Percentiles rank a stretch among this genome's conserved stretches.
These are phyloP conservation scores for Alternaria triticimaculans DNA, from an alignment of 2,329 filamentous ascomycete species.

Conservation along the genomic window DNA sequence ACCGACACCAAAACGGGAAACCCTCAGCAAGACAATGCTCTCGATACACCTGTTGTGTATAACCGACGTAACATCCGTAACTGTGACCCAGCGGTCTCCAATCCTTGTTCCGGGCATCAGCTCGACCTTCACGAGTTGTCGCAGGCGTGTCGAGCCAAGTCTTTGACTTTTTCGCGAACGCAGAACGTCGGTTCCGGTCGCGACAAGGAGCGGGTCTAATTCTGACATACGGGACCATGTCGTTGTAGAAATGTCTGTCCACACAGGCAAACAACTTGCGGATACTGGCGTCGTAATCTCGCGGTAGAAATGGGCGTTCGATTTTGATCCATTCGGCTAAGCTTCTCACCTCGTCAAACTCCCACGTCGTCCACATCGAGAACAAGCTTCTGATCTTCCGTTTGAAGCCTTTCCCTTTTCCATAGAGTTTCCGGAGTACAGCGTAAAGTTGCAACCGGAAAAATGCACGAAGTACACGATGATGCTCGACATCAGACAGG, in stretches of 20 bases:
- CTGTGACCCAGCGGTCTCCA: neutral
- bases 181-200: neutral
- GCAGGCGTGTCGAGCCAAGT: neutral
- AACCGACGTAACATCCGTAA: neutral
- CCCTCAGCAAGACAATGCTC: neutral
- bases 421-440: neutral
- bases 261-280: neutral
- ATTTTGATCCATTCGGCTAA: slow-evolving; percentile 3
- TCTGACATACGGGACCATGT: neutral
- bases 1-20: neutral
- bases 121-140: neutral
- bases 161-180: neutral
- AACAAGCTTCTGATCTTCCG: neutral
- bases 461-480: neutral
- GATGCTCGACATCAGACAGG: neutral
- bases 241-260: neutral
- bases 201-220: neutral
- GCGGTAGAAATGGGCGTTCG: neutral
- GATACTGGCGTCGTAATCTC: neutral
- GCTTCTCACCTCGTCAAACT: slow-evolving; percentile 6
- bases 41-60: neutral
- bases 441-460: neutral
- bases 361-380: neutral
- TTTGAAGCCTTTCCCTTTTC: neutral
- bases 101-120: neutral